Base-by-base conservation (phyloP, 163 green algal genomes). In the Prototheca cutis region DNA sequence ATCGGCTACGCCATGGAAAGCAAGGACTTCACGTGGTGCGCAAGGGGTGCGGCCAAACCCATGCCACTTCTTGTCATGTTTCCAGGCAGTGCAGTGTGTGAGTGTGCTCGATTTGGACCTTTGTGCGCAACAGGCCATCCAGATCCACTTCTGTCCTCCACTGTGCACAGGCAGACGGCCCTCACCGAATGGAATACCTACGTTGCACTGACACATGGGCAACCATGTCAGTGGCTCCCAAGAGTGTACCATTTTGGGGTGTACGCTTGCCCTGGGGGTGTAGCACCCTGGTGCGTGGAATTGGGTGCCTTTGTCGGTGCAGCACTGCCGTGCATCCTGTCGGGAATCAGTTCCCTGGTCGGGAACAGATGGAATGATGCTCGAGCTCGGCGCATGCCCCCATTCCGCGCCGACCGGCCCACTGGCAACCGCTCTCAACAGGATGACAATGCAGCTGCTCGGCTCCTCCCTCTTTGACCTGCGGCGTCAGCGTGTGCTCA, bases 361-460 rank as follows among this genome's bases (percentile, higher is more conserved):
- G 8, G 7, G 40, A 40, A 48, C 17, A 24, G 4, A 36, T 1
- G 6, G 1, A 15, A 18, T n/a, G n/a, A n/a, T n/a, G n/a, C n/a
- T n/a, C n/a, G n/a, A n/a, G n/a, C n/a, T n/a, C n/a, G n/a, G n/a
- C n/a, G n/a, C n/a, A n/a, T n/a, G n/a, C n/a, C n/a, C n/a, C n/a
- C n/a, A n/a, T n/a, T n/a, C n/a, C n/a, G n/a, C n/a, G n/a, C n/a
- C n/a, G n/a, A n/a, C n/a, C n/a, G n/a, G n/a, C n/a, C n/a, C n/a
- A n/a, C n/a, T n/a, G n/a, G n/a, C n/a, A n/a, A n/a, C n/a, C n/a
- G n/a, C 28, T 31, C 25, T 31, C 5, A 24, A 15, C 54, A 66
- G 59, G 66, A 55, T 73, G 30, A 63, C 60, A 21, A 61, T 74
- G 58, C 53, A 63, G 28, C 60, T 67, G 48, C 42, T 74, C 40